phyloP scores from a whole-genome alignment of 2,329 filamentous ascomycete genomes.

The Eutypella sp. region DNA sequence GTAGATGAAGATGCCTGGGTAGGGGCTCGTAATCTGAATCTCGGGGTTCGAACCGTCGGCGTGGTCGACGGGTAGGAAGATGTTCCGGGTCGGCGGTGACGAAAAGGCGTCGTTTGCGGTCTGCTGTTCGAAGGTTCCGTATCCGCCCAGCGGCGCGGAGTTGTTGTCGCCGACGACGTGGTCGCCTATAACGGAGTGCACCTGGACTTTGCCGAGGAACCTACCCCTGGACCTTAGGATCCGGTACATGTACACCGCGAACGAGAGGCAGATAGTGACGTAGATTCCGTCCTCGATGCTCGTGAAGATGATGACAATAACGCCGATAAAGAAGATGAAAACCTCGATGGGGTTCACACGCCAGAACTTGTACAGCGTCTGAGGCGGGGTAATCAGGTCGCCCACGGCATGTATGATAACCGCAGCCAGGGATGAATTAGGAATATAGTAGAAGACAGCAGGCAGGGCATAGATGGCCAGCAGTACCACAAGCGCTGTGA shows the following conservation, averaged over 20 bases:
- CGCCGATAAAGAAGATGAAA: conserved; percentile 87
- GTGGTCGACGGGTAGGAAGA: conserved; percentile 84
- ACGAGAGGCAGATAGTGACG: conserved; percentile 71
- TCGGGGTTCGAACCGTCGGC: conserved; percentile 87
- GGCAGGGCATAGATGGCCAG: conserved; percentile 86
- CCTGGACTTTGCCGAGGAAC: conserved; percentile 77
- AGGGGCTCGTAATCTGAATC: conserved; percentile 72
- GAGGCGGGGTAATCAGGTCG: conserved; percentile 85
- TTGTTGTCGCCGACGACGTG: conserved; percentile 62
- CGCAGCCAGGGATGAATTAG: conserved; percentile 70
- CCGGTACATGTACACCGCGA: conserved; percentile 75
- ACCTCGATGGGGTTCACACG: conserved; percentile 85
- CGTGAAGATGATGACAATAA: conserved; percentile 82
- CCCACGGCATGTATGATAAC: conserved; percentile 96
- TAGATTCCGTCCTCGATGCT: conserved; percentile 93
- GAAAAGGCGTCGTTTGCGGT: conserved; percentile 29
- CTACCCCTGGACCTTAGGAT: conserved; percentile 76
- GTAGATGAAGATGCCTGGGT: conserved; percentile 93
- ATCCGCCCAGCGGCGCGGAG: conserved; percentile 43
- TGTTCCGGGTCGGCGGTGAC: conserved; percentile 52
- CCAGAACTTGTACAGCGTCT: conserved; percentile 95
- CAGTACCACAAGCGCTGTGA: conserved; percentile 80
- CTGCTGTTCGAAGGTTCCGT: conserved; percentile 50
- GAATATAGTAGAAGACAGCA: conserved; percentile 90
- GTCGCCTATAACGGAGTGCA: conserved; percentile 80